Percentiles rank a stretch among this genome's conserved stretches.
These are phyloP conservation scores for Calocybe indica DNA, from an alignment of 768 basidiomycete species.

Conservation along the genomic window DNA sequence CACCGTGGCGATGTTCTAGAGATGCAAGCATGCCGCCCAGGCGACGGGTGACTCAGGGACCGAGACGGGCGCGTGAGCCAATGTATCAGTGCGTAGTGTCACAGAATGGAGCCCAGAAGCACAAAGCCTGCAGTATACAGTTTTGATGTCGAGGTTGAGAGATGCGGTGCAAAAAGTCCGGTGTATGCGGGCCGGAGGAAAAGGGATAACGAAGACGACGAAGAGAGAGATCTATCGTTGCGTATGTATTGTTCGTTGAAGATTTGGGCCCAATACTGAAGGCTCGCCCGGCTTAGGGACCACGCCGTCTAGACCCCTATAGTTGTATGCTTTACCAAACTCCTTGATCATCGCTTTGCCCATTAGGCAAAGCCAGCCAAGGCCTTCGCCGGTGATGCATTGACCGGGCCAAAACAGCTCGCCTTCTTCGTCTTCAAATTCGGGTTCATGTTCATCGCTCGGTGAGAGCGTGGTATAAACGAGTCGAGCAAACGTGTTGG, in stretches of 20 bases:
- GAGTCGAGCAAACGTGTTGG: slow-evolving; percentile 70
- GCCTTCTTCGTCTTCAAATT: slow-evolving; percentile 81
- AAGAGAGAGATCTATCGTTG: slow-evolving; percentile 7
- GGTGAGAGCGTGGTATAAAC: slow-evolving; percentile 55
- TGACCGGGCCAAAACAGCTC: slow-evolving; percentile 85
- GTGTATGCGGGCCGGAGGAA: background rate
- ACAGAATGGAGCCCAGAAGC: too few relatives aligned
- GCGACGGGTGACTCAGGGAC: too few relatives aligned
- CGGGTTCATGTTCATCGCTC: slow-evolving; percentile 72
- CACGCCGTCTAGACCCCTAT: slow-evolving; percentile 66
- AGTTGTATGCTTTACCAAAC: slow-evolving; percentile 70
- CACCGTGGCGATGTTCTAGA: too few relatives aligned
- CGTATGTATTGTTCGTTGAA: too few relatives aligned
- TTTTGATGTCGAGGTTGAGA: too few relatives aligned
- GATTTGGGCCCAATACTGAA: too few relatives aligned
- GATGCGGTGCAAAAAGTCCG: too few relatives aligned
- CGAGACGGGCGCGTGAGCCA: too few relatives aligned
- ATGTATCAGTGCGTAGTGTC: too few relatives aligned
- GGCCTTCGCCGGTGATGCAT: slow-evolving; percentile 64
- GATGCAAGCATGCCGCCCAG: too few relatives aligned
- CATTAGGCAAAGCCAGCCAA: slow-evolving; percentile 86
- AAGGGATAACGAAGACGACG: slow-evolving; percentile 8
- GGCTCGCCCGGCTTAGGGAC: slow-evolving; percentile 45
- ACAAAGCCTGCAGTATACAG: too few relatives aligned
- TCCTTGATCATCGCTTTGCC: slow-evolving; percentile 84